Evolutionary conservation across 2,329 filamentous ascomycete species (phyloP), one percentile per base, ranked within the genome.

Genomic region (Claviceps cyperi): DNA sequence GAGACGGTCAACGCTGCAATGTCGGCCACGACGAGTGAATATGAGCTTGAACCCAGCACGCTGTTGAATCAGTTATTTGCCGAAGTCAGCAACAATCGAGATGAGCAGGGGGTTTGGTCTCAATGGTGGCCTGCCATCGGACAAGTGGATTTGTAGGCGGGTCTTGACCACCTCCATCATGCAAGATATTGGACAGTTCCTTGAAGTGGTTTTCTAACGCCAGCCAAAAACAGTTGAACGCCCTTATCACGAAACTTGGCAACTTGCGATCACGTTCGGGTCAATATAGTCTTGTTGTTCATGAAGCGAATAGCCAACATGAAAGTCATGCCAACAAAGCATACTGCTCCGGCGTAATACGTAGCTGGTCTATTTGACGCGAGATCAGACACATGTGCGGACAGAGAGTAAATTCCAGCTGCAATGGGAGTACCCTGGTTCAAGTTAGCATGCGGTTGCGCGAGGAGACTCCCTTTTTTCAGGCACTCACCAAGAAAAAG

Each of bases 321-420:
- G 17, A 57, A 54, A 0, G 50, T 28, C 22, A 56, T 51, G 39
- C 56, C 56, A 3, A 55, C 52, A 38, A 58, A 46, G 1, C 59
- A 60, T 52, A 57, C 55, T 5, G 56, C 57, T 3, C 60, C 60
- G 2, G 57, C 57, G n/a, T 62, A 62, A 40, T 58, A 61, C 1
- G 59, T 58, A 0, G 60, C 60, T 3, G 59, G 60, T 7, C 60
- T 51, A 43, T 60, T 61, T 17, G 47, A 48, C 24, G 49, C 52
- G 1, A 59, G 50, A 14, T 53, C 52, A 14, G 52, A 53, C 1
- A 43, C 53, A 11, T 43, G 44, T 1, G 54, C 55, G 0, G 58
- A 56, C 32, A 58, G n/a, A 1, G 59, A 54, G 43, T 60, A 62
- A 5, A 62, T 51, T 2, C 56, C 52, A 0, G 60, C 59, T 5